Evolutionary conservation across 2,329 filamentous ascomycete species (phyloP).

Genomic region (Myriosclerotinia duriaeana): DNA sequence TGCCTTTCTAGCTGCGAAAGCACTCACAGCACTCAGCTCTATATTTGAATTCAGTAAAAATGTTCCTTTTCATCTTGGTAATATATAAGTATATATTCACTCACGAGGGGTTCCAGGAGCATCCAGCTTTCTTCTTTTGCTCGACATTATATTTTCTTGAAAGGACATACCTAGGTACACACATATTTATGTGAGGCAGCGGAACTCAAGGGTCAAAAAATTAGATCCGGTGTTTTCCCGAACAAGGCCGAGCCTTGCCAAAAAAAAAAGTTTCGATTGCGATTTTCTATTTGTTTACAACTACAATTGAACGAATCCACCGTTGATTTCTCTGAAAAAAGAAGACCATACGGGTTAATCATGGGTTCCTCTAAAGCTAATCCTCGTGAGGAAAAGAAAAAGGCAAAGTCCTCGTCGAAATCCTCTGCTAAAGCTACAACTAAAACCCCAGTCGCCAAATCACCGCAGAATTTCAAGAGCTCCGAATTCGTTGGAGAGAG

Average conservation of each 20-base stretch:
- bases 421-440: slow-evolving; percentile 6
- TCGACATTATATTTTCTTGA: slow-evolving; percentile 20
- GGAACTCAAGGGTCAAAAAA: slow-evolving; percentile 26
- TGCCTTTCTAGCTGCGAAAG: slow-evolving; percentile 37
- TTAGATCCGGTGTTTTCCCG: slow-evolving; percentile 25
- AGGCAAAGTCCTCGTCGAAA: slow-evolving; percentile 27
- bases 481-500: slow-evolving; percentile 37
- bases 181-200: neutral
- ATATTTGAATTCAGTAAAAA: slow-evolving; percentile 22
- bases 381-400: slow-evolving; percentile 28
- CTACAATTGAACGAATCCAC: slow-evolving; percentile 10
- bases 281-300: slow-evolving; percentile 13
- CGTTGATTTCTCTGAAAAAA: slow-evolving; percentile 11
- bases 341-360: slow-evolving; percentile 1
- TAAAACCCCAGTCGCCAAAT: slow-evolving; percentile 17
- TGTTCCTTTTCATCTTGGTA: neutral
- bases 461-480: slow-evolving; percentile 32
- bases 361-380: slow-evolving; percentile 31
- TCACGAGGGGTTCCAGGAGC: slow-evolving; percentile 42
- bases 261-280: slow-evolving; percentile 30
- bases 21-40: slow-evolving; percentile 37
- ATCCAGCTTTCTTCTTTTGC: slow-evolving; percentile 48
- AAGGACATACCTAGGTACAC: too few relatives aligned
- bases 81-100: slow-evolving; percentile 26
- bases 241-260: slow-evolving; percentile 20